A percentile compares a stretch with the other conserved stretches of the same genome.
phyloP scores from a whole-genome alignment of 1,139 yeast genomes.

The Taiozyma sp. region DNA sequence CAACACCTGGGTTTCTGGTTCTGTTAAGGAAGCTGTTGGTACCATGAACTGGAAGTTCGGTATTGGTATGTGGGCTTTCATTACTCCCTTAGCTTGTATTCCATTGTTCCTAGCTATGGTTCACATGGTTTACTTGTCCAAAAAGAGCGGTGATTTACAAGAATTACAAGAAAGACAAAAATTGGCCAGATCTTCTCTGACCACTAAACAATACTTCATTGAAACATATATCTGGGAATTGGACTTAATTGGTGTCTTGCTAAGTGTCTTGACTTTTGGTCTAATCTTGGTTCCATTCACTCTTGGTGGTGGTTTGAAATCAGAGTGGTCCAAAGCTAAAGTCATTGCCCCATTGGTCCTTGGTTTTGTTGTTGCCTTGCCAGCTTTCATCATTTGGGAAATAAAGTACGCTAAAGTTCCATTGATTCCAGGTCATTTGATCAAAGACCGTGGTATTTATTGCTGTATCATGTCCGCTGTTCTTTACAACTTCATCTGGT shows the following conservation, averaged over 20 bases:
- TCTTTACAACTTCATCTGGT: slow-evolving; percentile 53
- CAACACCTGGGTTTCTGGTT: slow-evolving; percentile 69
- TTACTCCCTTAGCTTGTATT: slow-evolving; percentile 54
- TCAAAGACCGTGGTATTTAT: slow-evolving; percentile 60
- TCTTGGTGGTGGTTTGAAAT: slow-evolving; percentile 53
- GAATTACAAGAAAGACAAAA: slow-evolving; percentile 26
- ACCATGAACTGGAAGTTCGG: slow-evolving; percentile 56
- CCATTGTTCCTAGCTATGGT: slow-evolving; percentile 47
- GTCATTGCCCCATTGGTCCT: slow-evolving; percentile 60
- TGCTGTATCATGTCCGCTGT: slow-evolving; percentile 52
- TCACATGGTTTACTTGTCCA: slow-evolving; percentile 48
- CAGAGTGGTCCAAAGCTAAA: slow-evolving; percentile 50
- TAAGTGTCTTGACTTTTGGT: slow-evolving; percentile 48
- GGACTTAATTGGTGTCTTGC: slow-evolving; percentile 50
- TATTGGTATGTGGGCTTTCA: slow-evolving; percentile 73
- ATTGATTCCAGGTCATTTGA: slow-evolving; percentile 43
- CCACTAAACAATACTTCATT: slow-evolving; percentile 25
- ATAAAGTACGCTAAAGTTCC: slow-evolving; percentile 45
- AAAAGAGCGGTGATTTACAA: slow-evolving; percentile 33
- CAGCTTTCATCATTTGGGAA: slow-evolving; percentile 54
- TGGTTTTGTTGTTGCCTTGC: slow-evolving; percentile 48
- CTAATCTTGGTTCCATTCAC: slow-evolving; percentile 46
- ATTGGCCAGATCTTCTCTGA: slow-evolving; percentile 19
- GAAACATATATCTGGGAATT: slow-evolving; percentile 44
- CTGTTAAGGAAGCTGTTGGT: slow-evolving; percentile 35